Percentiles rank a stretch among this genome's conserved stretches.
Evolutionary conservation across 2,329 filamentous ascomycete species (phyloP).

Genomic region (Xylariales sp.): DNA sequence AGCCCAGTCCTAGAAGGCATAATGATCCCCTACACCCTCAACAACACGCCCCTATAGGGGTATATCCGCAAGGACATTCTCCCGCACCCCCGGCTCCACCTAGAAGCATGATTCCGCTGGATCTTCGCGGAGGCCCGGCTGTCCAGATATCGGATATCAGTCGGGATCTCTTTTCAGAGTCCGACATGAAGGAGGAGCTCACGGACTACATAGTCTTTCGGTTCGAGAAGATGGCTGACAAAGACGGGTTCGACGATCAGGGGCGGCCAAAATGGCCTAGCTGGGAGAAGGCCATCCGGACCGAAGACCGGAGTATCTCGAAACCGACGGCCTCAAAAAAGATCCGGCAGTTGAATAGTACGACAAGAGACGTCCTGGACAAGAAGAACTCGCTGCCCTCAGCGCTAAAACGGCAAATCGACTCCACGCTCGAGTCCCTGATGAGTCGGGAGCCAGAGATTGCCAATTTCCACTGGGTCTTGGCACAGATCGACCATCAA

Average conservation of each 20-base stretch:
- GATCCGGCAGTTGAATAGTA: conserved; percentile 54
- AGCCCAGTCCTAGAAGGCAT: neutral
- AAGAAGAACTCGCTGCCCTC: conserved; percentile 55
- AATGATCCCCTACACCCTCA: conserved; percentile 9
- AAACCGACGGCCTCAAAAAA: conserved; percentile 53
- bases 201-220: conserved; percentile 57
- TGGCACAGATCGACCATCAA: conserved; percentile 60
- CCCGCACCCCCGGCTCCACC: conserved; percentile 20
- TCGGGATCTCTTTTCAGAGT: conserved; percentile 52
- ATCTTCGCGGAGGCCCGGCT: conserved; percentile 20
- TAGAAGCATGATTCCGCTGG: conserved; percentile 22
- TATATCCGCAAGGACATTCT: conserved; percentile 3
- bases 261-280: conserved; percentile 51
- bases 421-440: conserved; percentile 53
- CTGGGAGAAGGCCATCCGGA: conserved; percentile 56
- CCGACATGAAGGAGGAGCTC: conserved; percentile 54
- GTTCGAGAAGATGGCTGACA: conserved; percentile 54
- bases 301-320: conserved; percentile 52
- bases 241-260: conserved; percentile 52
- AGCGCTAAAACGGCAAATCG: conserved; percentile 57
- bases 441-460: conserved; percentile 51
- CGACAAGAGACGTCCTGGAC: conserved; percentile 49
- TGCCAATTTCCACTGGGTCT: conserved; percentile 53
- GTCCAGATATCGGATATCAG: conserved; percentile 53
- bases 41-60: conserved; percentile 3